A percentile compares a stretch with the other conserved stretches of the same genome.
phyloP scores from a whole-genome alignment of 2,329 filamentous ascomycete genomes.

The Xylaria hypoxylon region DNA sequence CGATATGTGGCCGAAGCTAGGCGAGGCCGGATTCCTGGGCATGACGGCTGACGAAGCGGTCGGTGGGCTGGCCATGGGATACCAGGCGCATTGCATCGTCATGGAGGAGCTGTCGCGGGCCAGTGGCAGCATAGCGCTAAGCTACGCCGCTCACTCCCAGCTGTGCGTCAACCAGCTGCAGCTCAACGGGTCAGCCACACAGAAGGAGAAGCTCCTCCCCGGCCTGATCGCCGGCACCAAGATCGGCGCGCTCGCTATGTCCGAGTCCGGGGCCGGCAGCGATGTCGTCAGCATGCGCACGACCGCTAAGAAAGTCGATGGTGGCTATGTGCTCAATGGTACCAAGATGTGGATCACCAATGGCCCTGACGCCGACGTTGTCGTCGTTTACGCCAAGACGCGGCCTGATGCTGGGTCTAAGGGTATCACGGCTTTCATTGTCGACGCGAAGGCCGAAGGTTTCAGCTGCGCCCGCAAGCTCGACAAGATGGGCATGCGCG shows the following conservation, averaged over 20 bases:
- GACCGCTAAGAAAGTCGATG: slow-evolving; percentile 81
- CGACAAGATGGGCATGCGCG: slow-evolving; percentile 98
- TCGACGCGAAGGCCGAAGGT: slow-evolving; percentile 76
- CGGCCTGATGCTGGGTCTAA: slow-evolving; percentile 82
- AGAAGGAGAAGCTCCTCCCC: slow-evolving; percentile 85
- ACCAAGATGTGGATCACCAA: slow-evolving; percentile 99
- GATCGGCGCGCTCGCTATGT: slow-evolving; percentile 94
- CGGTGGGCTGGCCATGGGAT: slow-evolving; percentile 90
- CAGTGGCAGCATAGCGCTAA: slow-evolving; percentile 84
- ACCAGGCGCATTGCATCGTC: slow-evolving; percentile 94
- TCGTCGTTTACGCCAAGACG: slow-evolving; percentile 98
- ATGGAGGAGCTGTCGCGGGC: slow-evolving; percentile 95
- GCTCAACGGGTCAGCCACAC: slow-evolving; percentile 82
- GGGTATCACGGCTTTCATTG: slow-evolving; percentile 94
- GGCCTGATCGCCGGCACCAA: slow-evolving; percentile 82
- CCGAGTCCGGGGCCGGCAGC: slow-evolving; percentile 87
- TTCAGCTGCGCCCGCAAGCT: slow-evolving; percentile 92
- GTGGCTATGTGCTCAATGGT: slow-evolving; percentile 86
- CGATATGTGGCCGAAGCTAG: slow-evolving; percentile 93
- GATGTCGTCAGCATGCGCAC: slow-evolving; percentile 98
- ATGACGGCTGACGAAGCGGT: slow-evolving; percentile 94
- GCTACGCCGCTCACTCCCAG: slow-evolving; percentile 95
- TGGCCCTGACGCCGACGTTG: slow-evolving; percentile 89
- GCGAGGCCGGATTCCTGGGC: slow-evolving; percentile 89
- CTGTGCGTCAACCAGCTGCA: slow-evolving; percentile 96